These are phyloP conservation scores for Thraustochytrium striatum DNA, from an alignment of 352 stramenopile species.

Conservation along the genomic window DNA sequence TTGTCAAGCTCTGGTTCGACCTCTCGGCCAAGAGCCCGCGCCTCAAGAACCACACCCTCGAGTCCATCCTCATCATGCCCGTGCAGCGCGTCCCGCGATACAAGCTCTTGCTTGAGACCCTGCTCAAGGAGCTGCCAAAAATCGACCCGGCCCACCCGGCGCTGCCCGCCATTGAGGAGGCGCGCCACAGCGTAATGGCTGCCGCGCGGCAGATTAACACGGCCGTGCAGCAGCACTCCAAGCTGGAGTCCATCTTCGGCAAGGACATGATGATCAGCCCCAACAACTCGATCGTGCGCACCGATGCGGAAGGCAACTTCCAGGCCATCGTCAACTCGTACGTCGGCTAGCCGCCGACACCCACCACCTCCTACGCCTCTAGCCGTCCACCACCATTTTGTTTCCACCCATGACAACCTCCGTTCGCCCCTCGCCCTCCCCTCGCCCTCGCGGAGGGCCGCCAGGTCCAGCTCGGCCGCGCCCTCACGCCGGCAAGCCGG, in stretches of 20 bases:
- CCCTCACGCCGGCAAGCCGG: too few species aligned
- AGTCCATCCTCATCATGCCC: conserved; percentile 73
- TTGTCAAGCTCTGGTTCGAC: conserved; percentile 24
- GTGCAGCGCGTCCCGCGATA: conserved; percentile 84
- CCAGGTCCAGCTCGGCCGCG: too few species aligned
- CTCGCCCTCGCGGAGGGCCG: too few species aligned
- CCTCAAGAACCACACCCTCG: conserved; percentile 41
- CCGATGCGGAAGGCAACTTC: conserved; percentile 37
- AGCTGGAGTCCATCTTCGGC: conserved; percentile 35
- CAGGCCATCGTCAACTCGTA: conserved; percentile 34
- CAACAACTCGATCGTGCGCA: conserved; percentile 27
- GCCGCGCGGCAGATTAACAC: conserved; percentile 34
- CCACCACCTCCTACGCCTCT: neutral
- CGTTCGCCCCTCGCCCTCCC: too few species aligned
- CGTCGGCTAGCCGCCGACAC: neutral
- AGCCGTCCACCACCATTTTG: too few species aligned
- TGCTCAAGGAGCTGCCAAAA: conserved; percentile 66
- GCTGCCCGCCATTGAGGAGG: conserved; percentile 18
- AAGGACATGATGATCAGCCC: conserved; percentile 45
- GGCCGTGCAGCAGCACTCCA: conserved; percentile 28
- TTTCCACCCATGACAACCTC: too few species aligned
- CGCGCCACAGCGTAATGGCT: neutral
- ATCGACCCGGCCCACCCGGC: conserved; percentile 61
- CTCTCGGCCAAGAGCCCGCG: neutral
- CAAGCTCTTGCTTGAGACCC: conserved; percentile 69